Base-by-base conservation (phyloP, 2,329 filamentous ascomycete species). In the Pezicula carpinea region DNA sequence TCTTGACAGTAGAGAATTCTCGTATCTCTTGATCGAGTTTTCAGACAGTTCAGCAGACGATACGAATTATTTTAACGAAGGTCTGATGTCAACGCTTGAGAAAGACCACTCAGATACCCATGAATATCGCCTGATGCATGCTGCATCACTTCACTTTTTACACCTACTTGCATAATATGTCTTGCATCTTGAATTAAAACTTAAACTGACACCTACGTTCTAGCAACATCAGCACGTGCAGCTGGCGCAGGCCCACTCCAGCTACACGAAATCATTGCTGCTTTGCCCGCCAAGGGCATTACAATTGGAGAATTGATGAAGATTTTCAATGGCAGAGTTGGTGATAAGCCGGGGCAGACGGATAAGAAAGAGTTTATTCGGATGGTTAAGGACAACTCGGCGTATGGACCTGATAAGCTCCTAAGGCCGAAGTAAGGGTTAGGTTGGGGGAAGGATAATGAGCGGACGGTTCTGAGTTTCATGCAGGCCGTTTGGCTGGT, bases 341-440 rank as follows among this genome's bases (percentile, higher is more conserved):
- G 70, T 5, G 71, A 74, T 5, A 72, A 72, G 3, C 67, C 69
- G 6, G 71, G 72, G 4, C 70, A 74, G 56, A 79, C 78, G 60
- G 66, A 68, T 4, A 75, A 74, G 53, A 65, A 67, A 29, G 74
- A 79, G 21, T 85, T 80, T 73, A 76, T 85, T 50, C 68, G 70
- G 46, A 60, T 84, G 48, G 79, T 85, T 11, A 80, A 76, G 62
- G 69, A 73, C 31, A 69, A 78, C 32, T 73, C 76, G 1, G 66
- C 70, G 13, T 82, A 76, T 60, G 74, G 72, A 1, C 54, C 70
- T 0, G 77, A 82, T 48, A 84, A 82, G 64, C 65, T 79, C 14
- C 57, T 78, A 43, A 53, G 57, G 29, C 57, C 53, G 4, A 53
- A 47, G 31, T 23, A 15, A 26, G 5, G 26, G 26, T 29, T 11